Evolutionary conservation across 2,329 filamentous ascomycete species (phyloP).

Genomic region (Alternaria ethzedia): DNA sequence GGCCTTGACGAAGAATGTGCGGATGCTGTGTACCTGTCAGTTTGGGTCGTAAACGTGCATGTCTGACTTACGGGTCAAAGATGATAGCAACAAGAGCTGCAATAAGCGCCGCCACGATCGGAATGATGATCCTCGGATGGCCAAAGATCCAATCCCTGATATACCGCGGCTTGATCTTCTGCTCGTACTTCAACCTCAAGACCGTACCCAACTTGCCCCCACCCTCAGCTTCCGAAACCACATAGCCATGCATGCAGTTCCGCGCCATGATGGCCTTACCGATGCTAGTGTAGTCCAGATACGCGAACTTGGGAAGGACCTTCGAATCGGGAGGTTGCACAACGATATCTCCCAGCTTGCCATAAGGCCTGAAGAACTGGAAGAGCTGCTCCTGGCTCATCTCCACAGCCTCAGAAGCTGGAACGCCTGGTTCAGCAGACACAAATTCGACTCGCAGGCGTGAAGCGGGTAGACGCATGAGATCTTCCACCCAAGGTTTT

Average conservation of each 20-base stretch:
- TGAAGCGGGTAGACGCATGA: constrained; percentile 79
- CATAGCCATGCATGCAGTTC: constrained; percentile 88
- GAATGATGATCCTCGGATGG: constrained; percentile 88
- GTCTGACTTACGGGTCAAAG: constrained; percentile 72
- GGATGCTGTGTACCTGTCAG: constrained; percentile 58
- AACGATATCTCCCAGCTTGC: constrained; percentile 85
- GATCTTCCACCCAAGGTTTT: constrained; percentile 91
- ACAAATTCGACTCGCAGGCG: constrained; percentile 85
- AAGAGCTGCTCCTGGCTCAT: constrained; percentile 87
- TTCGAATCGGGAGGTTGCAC: constrained; percentile 87
- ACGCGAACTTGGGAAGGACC: constrained; percentile 77
- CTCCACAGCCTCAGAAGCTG: constrained; percentile 74
- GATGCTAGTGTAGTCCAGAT: constrained; percentile 75
- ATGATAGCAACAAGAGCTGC: constrained; percentile 80
- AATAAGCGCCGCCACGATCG: constrained; percentile 78
- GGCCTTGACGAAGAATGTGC: constrained; percentile 88
- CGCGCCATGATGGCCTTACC: constrained; percentile 85
- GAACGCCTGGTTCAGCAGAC: constrained; percentile 71
- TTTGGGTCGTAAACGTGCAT: constrained; percentile 1
- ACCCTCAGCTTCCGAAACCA: constrained; percentile 70
- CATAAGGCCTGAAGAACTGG: constrained; percentile 85
- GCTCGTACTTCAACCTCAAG: constrained; percentile 83
- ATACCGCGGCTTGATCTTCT: constrained; percentile 75
- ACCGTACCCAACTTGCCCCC: constrained; percentile 78
- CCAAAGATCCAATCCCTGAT: constrained; percentile 86